Base-by-base conservation (phyloP, 208 protist genomes). In the Histomonas meleagridis region DNA sequence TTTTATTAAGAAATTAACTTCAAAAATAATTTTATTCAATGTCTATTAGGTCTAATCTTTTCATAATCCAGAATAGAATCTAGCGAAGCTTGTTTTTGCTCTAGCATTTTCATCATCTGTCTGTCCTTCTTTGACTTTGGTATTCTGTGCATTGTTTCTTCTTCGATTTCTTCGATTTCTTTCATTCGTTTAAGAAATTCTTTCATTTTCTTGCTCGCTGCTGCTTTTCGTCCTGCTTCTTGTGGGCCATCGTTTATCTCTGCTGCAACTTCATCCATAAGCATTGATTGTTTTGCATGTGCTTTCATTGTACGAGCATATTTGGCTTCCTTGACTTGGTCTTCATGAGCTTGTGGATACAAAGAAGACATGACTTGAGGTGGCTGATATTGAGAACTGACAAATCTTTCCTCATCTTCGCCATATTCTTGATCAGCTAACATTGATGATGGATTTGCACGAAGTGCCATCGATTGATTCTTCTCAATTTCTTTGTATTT, bases 161-260 rank as follows among this genome's bases (percentile, higher is more conserved):
- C 70, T 51, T 81, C 70, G 70, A 81, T 46, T n/a, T 81, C 40
- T 81, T 81, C 70, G 35, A 81, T 81, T 81, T 81, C 70, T 51
- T 81, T 81, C 70, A 46, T 32, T 51, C 70, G 9, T n/a, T 81
- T 81, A 7, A 81, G 9, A 43, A 81, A 81, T 51, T 81, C 40
- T 4, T 7, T 4, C 12, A 81, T 5, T 81, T 81, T 43, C 18
- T 23, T 48, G 40, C 28, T 81, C 51, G 10, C 23, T 28, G 9
- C 4, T 3, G 70, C 35, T 9, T 51, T 48, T 10, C 0, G 0
- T 32, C 43, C 43, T 12, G 70, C 70, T 81, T 81, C 70, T 1
- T 51, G 43, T 51, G 70, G 70, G 3, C 21, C 43, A 51, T 48
- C 70, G 21, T 4, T 48, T 32, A 81, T 81, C 23, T 81, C 23